Evolutionary conservation across 2,329 filamentous ascomycete species (phyloP), one percentile per base, ranked within the genome.

Genomic region (Magnaporthales sp.): DNA sequence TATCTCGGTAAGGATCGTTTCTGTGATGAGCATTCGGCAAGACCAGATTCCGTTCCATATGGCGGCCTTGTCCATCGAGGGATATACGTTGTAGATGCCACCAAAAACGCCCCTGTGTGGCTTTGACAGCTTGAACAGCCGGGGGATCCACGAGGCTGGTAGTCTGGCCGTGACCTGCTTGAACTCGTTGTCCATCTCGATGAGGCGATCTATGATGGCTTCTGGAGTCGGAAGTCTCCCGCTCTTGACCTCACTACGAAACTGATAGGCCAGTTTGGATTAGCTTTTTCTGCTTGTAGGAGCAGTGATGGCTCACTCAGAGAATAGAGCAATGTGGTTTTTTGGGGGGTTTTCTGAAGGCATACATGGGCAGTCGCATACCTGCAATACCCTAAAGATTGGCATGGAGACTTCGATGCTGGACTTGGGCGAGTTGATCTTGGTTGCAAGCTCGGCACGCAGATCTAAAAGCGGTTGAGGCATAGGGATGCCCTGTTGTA

Each of bases 11-110:
- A 83, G 72, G 27, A 83, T 77, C 6, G 80, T 81, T 71, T 84
- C 82, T 62, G 83, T 76, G 7, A 83, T 72, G 26, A 84, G 74
- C 70, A 83, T 78, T 27, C 82, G 77, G 67, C 79, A 77, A 10
- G 78, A 78, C 26, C 81, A 77, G 67, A 83, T 74, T 66, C 76
- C 76, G 69, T 83, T 84, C 81, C 82, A 84, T 11, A 79, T 75
- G 1, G 80, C 80, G 30, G 80, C 79, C 63, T 82, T 75, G 10
- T 76, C 75, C n/a, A 80, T 73, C n/a, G 76, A 79, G 0, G 76
- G 73, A 68, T 84, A 84, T 7, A 81, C 76, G 68, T 84, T 80
- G 70, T 80, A 83, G 61, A 73, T 70, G 30, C 74, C 74, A 56
- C 76, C 75, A 67, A 80, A 76, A 65, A 81, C 79, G 26, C 77